Conservation (phyloP, 2,329 filamentous ascomycete species). For the Lachnellula hyalina region DNA sequence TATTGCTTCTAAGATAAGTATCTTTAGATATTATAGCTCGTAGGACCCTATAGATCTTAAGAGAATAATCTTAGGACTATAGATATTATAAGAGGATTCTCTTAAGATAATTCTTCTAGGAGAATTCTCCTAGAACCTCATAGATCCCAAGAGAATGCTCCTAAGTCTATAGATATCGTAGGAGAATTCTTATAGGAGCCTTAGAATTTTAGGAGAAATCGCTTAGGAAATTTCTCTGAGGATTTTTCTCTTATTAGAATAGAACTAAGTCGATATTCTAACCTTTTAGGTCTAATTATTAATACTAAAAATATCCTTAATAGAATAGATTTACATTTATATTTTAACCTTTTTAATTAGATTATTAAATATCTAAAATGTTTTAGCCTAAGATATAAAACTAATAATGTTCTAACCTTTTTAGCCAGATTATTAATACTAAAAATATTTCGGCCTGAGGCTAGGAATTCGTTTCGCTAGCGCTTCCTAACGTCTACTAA, state of each 20-base stretch:
- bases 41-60: conserved; percentile 3
- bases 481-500: not conserved
- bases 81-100: conserved; percentile 3
- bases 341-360: too few relatives aligned
- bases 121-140: conserved; percentile 1
- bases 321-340: too few relatives aligned
- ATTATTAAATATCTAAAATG: too few relatives aligned
- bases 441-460: too few relatives aligned
- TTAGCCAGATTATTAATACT: not conserved
- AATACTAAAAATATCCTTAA: too few relatives aligned
- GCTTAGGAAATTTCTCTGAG: not conserved
- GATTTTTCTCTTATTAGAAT: not conserved
- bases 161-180: conserved; percentile 1
- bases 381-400: too few relatives aligned
- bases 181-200: not conserved
- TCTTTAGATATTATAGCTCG: conserved; percentile 5
- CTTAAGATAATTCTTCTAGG: conserved; percentile 1
- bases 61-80: conserved; percentile 5
- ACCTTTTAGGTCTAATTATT: too few relatives aligned
- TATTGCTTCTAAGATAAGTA: conserved; percentile 3
- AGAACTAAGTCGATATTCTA: too few relatives aligned
- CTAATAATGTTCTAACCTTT: not conserved
- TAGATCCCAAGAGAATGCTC: conserved; percentile 2
- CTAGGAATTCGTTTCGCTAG: too few relatives aligned
- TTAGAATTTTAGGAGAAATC: not conserved